Percentiles rank a stretch among this genome's conserved stretches.
Evolutionary conservation across 495 filamentous ascomycete species (phyloP).

Genomic region (Haplographium delicatum): DNA sequence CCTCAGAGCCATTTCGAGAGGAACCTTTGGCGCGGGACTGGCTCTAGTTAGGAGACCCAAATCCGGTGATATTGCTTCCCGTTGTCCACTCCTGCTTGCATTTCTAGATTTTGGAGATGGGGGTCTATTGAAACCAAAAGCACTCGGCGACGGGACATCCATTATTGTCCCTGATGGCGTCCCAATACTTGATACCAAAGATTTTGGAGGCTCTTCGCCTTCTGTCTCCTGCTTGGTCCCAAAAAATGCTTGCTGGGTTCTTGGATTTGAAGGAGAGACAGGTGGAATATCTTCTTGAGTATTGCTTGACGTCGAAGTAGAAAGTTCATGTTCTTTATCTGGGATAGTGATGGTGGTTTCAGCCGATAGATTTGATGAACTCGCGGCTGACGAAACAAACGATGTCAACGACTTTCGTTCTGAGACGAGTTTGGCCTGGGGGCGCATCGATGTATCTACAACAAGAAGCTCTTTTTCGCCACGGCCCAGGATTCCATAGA

Average conservation of each 20-base stretch:
- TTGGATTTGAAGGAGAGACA: conserved; percentile 7
- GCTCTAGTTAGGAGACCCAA: too few relatives aligned
- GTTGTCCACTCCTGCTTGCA: conserved; percentile 7
- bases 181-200: conserved; percentile 4
- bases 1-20: too few relatives aligned
- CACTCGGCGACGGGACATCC: not conserved
- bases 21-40: too few relatives aligned
- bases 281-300: conserved; percentile 1
- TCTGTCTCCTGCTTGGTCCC: not conserved
- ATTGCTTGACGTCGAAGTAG: not conserved
- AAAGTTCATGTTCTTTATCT: too few relatives aligned
- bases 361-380: too few relatives aligned
- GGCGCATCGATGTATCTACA: conserved; percentile 45
- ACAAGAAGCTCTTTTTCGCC: conserved; percentile 59
- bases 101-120: conserved; percentile 12
- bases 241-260: not conserved
- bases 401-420: conserved; percentile 5
- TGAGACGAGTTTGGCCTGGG: conserved; percentile 22
- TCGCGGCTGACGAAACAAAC: too few relatives aligned
- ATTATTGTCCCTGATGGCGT: not conserved
- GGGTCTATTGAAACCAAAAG: not conserved
- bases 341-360: too few relatives aligned
- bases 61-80: too few relatives aligned
- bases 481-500: conserved; percentile 66
- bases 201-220: not conserved